Conservation (phyloP, 139 green algal genomes). For the Ettlia oleoabundans region DNA sequence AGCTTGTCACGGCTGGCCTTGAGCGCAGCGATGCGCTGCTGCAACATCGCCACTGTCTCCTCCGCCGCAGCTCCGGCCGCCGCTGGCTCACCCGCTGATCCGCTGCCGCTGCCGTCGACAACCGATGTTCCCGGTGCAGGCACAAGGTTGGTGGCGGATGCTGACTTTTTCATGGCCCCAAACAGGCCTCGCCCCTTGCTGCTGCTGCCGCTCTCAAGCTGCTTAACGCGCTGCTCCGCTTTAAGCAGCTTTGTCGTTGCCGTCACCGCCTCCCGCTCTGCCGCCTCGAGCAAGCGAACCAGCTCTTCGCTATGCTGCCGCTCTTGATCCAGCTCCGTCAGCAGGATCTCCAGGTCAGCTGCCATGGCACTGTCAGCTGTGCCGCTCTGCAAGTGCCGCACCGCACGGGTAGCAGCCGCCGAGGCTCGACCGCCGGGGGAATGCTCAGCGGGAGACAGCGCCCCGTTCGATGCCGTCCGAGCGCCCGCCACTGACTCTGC, state of each 20-base stretch:
- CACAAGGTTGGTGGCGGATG: background rate
- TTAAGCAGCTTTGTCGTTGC: conserved; percentile 21
- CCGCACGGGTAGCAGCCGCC: too few relatives aligned
- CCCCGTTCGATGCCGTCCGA: too few relatives aligned
- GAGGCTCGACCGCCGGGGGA: too few relatives aligned
- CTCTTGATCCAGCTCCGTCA: conserved; percentile 41
- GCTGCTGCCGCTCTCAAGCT: conserved; percentile 20
- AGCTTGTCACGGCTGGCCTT: conserved; percentile 70
- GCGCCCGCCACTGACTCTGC: background rate
- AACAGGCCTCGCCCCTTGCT: background rate
- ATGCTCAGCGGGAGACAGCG: too few relatives aligned
- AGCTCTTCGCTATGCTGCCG: conserved; percentile 28
- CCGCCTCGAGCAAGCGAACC: conserved; percentile 6
- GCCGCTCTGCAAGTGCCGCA: too few relatives aligned
- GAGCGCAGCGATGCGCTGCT: conserved; percentile 53
- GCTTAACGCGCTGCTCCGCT: conserved; percentile 25
- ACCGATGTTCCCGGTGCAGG: too few relatives aligned
- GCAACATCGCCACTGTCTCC: conserved; percentile 15
- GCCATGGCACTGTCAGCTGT: background rate
- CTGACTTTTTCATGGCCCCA: background rate
- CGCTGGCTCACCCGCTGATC: too few relatives aligned
- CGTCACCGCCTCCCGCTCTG: conserved; percentile 34
- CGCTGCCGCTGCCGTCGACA: too few relatives aligned
- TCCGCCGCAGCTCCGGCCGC: background rate
- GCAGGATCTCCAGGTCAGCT: conserved; percentile 31